phyloP scores from a whole-genome alignment of 1,284 basidiomycete genomes.

The Malassezia restricta region DNA sequence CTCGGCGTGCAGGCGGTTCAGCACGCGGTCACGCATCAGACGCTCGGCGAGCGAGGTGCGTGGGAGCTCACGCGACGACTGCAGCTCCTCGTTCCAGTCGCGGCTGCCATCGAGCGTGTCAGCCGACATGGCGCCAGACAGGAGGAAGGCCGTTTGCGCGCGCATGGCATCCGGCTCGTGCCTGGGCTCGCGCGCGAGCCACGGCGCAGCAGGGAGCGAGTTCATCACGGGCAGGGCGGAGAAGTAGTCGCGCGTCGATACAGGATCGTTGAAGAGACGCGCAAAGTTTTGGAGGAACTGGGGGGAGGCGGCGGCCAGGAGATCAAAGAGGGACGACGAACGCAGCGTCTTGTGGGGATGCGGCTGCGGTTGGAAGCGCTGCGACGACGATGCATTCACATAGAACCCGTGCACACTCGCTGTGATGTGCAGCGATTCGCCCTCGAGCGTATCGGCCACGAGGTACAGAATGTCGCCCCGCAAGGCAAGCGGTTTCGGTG shows the following conservation, averaged over 20 bases:
- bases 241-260: conserved; percentile 44
- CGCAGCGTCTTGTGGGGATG: conserved; percentile 28
- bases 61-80: conserved; percentile 52
- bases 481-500: conserved; percentile 51
- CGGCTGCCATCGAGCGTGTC: conserved; percentile 52
- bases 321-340: conserved; percentile 51
- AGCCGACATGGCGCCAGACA: conserved; percentile 50
- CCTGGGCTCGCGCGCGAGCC: conserved; percentile 48
- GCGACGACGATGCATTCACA: conserved; percentile 49
- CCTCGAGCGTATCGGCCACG: conserved; percentile 51
- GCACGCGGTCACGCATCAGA: conserved; percentile 52
- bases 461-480: conserved; percentile 54
- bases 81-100: conserved; percentile 56
- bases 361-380: conserved; percentile 36
- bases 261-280: conserved; percentile 42
- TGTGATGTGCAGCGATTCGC: conserved; percentile 51
- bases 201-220: conserved; percentile 51
- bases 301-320: conserved; percentile 50
- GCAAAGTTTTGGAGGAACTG: conserved; percentile 42
- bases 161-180: conserved; percentile 50
- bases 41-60: conserved; percentile 50
- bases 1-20: conserved; percentile 52
- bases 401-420: conserved; percentile 53
- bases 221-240: conserved; percentile 51
- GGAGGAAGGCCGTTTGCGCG: conserved; percentile 53